Base-by-base conservation (phyloP, 208 protist genomes). In the Acanthamoeba lenticulata region DNA sequence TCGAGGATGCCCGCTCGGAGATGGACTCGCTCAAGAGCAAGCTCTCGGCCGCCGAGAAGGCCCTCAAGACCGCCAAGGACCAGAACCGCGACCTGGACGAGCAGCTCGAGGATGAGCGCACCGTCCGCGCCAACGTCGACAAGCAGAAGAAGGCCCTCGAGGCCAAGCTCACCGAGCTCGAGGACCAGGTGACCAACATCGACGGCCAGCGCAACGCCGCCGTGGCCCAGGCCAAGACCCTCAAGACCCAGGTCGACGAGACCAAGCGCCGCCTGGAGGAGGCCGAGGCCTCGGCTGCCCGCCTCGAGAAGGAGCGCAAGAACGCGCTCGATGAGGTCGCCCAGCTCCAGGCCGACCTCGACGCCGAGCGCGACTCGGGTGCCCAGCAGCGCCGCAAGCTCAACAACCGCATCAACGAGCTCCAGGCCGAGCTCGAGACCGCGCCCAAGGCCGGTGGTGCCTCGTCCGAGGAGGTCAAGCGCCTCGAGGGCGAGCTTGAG, bases 61-160 rank as follows among this genome's bases (percentile, higher is more conserved):
- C 62, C 42, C 27, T 94, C 45, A 69, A 88, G 55, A 93, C 27
- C 49, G 38, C 92, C 24, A 60, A 95, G 60, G 49, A 55, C 36
- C 67, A 95, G 47, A 94, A 94, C 49, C 49, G 65, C 21, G 89
- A 89, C 45, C 36, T 90, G 24, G 65, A 95, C 42, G 94, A 96
- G 55, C 85, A 94, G 38, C 79, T 94, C 7, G 94, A 96, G 52
- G 85, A 97, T 65, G 94, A 97, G 60, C 62, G 62, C 34, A 21
- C 24, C 11, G 49, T 47, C 32, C 83, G 91, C 52, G 72, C 40
- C 34, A 94, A 94, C 67, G 49, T 96, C 29, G 94, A 97, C 42
- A 96, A 96, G 65, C 42, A 60, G 60, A 96, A 96, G 88, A 96
- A 97, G 83, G 67, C 90, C n/a, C n/a, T 94, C 52, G 83, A 97